These are phyloP conservation scores for Alternaria triticina DNA, from an alignment of 2,329 filamentous ascomycete genomes.

Conservation along the genomic window DNA sequence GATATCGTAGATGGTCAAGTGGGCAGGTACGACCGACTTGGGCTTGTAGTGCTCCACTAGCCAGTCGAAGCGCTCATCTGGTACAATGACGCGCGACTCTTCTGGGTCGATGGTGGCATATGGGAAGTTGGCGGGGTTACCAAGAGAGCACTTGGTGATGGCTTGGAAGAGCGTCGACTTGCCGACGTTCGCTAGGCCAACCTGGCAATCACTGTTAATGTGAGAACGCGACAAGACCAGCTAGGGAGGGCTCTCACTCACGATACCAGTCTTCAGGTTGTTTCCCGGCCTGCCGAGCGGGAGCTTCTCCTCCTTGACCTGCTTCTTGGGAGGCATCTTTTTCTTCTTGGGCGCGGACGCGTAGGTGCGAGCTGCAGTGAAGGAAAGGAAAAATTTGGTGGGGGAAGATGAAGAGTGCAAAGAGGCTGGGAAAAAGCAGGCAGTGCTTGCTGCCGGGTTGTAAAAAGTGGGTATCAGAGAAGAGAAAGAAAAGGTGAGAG, in stretches of 20 bases:
- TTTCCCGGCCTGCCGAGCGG: conserved; percentile 95
- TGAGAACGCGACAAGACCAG: conserved; percentile 43
- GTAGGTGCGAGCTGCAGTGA: conserved; percentile 60
- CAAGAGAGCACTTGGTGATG: conserved; percentile 95
- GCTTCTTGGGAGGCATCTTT: conserved; percentile 97
- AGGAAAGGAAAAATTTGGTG: conserved; percentile 43
- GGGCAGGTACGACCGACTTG: conserved; percentile 95
- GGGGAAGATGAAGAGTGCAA: conserved; percentile 39
- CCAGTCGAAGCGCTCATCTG: conserved; percentile 96
- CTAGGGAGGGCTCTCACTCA: conserved; percentile 67
- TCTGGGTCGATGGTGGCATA: conserved; percentile 99
- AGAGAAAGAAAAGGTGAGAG: conserved; percentile 57
- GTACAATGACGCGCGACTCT: conserved; percentile 96
- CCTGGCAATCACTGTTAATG: conserved; percentile 65
- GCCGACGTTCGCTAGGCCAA: conserved; percentile 98
- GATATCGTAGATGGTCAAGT: conserved; percentile 98
- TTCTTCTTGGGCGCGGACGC: conserved; percentile 64
- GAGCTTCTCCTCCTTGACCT: conserved; percentile 90
- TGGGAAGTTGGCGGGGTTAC: conserved; percentile 99
- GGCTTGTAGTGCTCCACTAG: conserved; percentile 95
- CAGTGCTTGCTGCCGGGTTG: conserved; percentile 58
- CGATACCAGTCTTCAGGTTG: conserved; percentile 98
- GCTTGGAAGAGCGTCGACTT: conserved; percentile 99
- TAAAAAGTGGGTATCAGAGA: conserved; percentile 60
- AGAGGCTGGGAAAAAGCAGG: conserved; percentile 46